phyloP scores from a whole-genome alignment of 257 asterid genomes.

The Fraxinus cuspidata region DNA sequence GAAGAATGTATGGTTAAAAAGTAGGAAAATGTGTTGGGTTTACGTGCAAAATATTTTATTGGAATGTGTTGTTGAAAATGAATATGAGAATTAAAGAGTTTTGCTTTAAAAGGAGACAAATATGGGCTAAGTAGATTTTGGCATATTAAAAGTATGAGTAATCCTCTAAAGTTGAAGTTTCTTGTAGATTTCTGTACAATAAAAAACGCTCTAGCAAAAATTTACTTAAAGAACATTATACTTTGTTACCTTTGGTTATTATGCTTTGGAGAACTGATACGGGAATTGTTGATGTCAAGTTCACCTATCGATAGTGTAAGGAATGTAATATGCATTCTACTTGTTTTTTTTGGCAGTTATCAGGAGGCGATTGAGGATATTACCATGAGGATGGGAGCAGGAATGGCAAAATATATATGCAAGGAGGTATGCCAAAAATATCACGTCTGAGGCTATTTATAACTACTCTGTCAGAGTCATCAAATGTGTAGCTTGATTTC shows the following conservation, averaged over 20 bases:
- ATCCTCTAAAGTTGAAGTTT: not conserved
- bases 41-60: too few relatives aligned
- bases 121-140: not conserved
- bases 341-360: conserved; percentile 56
- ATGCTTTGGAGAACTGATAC: conserved; percentile 9
- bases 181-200: not conserved
- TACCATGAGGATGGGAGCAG: conserved; percentile 98
- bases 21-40: too few relatives aligned
- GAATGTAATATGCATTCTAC: not conserved
- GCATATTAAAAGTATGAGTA: not conserved
- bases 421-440: conserved; percentile 67
- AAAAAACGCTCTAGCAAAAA: not conserved
- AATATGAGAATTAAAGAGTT: too few relatives aligned
- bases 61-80: too few relatives aligned
- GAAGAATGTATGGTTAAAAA: too few relatives aligned
- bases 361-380: conserved; percentile 94
- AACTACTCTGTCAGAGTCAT: not conserved
- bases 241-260: not conserved
- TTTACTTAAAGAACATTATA: not conserved
- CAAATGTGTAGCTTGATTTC: conserved; percentile 18
- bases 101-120: too few relatives aligned
- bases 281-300: conserved; percentile 9
- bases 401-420: conserved; percentile 97
- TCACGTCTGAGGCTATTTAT: conserved; percentile 16
- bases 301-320: conserved; percentile 4